A percentile compares a stretch with the other conserved stretches of the same genome.
Evolutionary conservation across 345 rosid genomes (phyloP).

Genomic region (Mercurialis annua): DNA sequence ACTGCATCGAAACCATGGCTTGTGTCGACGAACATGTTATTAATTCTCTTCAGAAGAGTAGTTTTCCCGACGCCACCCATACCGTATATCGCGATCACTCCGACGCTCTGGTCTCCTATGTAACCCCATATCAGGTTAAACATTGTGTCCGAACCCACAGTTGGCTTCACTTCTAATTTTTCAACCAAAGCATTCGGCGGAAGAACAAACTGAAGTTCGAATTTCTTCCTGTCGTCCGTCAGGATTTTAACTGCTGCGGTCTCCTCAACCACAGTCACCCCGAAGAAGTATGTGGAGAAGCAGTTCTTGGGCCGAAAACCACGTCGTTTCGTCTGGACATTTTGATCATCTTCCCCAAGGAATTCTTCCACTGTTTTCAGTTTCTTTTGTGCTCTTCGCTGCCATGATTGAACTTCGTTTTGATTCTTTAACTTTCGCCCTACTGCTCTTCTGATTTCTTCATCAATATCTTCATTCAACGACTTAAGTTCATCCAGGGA

Average conservation of each 20-base stretch:
- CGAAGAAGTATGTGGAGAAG: not conserved
- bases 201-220: not conserved
- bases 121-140: not conserved
- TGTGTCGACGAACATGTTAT: not conserved
- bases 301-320: not conserved
- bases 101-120: not conserved
- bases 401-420: not conserved
- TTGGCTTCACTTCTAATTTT: not conserved
- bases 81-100: not conserved
- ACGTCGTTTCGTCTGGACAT: not conserved
- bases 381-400: not conserved
- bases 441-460: too few species aligned
- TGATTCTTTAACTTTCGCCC: not conserved
- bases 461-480: too few species aligned
- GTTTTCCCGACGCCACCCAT: not conserved
- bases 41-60: not conserved
- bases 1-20: not conserved
- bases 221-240: not conserved
- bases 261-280: not conserved
- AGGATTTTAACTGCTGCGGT: not conserved
- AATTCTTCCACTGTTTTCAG: not conserved
- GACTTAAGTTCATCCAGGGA: too few species aligned
- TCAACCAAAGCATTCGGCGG: not conserved
- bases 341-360: not conserved
- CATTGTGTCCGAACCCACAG: not conserved